A percentile compares a stretch with the other conserved stretches of the same genome.
These are phyloP conservation scores for Coprinellus aureogranulatus DNA, from an alignment of 768 basidiomycete species.

Conservation along the genomic window DNA sequence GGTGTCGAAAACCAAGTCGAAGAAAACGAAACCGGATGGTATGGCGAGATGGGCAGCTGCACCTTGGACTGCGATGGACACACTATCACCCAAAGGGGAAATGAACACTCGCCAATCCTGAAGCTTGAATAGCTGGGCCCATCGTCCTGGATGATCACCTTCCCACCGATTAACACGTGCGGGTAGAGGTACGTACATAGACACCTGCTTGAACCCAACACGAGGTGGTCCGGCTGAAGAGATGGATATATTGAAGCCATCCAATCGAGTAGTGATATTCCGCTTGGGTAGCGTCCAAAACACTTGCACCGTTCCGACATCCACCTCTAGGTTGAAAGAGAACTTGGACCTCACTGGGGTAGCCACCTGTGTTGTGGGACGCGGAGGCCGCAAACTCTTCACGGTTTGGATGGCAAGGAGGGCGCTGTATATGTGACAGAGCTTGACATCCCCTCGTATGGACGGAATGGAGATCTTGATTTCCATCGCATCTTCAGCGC, in stretches of 20 bases:
- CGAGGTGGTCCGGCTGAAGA: slow-evolving; percentile 26
- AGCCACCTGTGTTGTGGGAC: slow-evolving; percentile 4
- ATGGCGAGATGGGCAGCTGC: slow-evolving; percentile 74
- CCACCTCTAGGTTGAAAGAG: slow-evolving; percentile 14
- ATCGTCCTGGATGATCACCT: slow-evolving; percentile 38
- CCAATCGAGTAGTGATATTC: slow-evolving; percentile 43
- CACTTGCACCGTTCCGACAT: slow-evolving; percentile 42
- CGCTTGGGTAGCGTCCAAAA: slow-evolving; percentile 48
- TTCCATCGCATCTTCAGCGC: slow-evolving; percentile 40
- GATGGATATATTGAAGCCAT: slow-evolving; percentile 31
- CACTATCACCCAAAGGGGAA: slow-evolving; percentile 28
- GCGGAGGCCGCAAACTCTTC: slow-evolving; percentile 32
- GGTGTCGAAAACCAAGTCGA: slow-evolving; percentile 72
- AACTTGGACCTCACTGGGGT: slow-evolving; percentile 1
- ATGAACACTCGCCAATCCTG: slow-evolving; percentile 48
- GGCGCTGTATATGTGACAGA: slow-evolving; percentile 68
- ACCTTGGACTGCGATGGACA: slow-evolving; percentile 48
- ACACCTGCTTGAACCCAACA: slow-evolving; percentile 39
- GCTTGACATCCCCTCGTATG: slow-evolving; percentile 50
- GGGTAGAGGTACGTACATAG: slow-evolving; percentile 59
- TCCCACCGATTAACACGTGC: slow-evolving; percentile 33
- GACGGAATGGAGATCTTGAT: slow-evolving; percentile 51
- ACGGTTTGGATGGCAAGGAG: slow-evolving; percentile 62
- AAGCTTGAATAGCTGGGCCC: slow-evolving; percentile 74
- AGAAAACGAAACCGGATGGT: slow-evolving; percentile 72